phyloP scores from a whole-genome alignment of 306 rosid species.

The Spatholobus suberectus region DNA sequence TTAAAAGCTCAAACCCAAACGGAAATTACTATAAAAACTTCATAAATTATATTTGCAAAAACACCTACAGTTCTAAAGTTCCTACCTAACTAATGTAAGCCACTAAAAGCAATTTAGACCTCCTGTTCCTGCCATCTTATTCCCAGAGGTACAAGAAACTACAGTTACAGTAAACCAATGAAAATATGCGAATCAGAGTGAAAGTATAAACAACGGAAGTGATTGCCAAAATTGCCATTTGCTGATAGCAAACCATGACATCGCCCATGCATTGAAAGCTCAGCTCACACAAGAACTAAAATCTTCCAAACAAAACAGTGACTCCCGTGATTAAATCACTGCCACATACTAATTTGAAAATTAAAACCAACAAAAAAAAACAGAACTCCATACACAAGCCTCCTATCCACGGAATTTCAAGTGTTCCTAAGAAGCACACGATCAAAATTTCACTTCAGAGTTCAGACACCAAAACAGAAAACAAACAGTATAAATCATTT shows the following conservation, averaged over 20 bases:
- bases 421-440: constrained; percentile 7
- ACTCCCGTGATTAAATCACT: not conserved
- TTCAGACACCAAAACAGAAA: not conserved
- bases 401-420: not conserved
- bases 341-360: not conserved
- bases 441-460: not conserved
- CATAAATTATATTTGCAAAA: constrained; percentile 11
- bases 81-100: not conserved
- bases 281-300: constrained; percentile 31
- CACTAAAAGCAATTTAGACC: not conserved
- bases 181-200: not conserved
- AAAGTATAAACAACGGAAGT: not conserved
- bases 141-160: constrained; percentile 1
- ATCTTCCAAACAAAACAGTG: constrained; percentile 3
- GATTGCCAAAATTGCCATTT: not conserved
- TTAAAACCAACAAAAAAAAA: not conserved
- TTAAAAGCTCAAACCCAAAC: constrained; percentile 3
- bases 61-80: not conserved
- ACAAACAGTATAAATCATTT: not conserved
- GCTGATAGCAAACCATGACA: constrained; percentile 25
- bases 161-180: not conserved
- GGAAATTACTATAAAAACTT: constrained; percentile 32
- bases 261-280: constrained; percentile 16
- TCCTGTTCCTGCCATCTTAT: constrained; percentile 38
- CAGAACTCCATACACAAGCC: constrained; percentile 3